Base-by-base conservation (phyloP, 1,284 basidiomycete genomes). In the Cerrena zonata region DNA sequence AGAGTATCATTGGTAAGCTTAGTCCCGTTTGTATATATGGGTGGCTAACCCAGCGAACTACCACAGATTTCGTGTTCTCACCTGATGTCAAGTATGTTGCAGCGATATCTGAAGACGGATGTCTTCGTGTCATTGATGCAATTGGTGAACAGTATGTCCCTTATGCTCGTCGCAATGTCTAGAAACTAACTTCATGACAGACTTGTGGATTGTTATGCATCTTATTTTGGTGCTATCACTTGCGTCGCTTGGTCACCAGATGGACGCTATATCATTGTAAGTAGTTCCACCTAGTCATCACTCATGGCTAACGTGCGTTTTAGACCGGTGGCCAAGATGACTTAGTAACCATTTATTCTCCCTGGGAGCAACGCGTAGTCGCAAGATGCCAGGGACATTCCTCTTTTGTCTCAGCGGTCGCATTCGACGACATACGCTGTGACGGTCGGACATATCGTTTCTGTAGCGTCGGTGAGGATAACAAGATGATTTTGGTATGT, bases 321-420 rank as follows among this genome's bases (percentile, higher is more conserved):
- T 55, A 85, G 82, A 84, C 84, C 0, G 89, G 88, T n/a, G 88
- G 89, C 0, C 84, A 98, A 74, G 95, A 99, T 64, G 95, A 99
- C 63, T 77, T 99, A 11, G 75, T 97, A 45, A 95, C 94, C 1
- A 89, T 96, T 54, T 91, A 91, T 64, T 92, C 93, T 0, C 90
- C 91, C 0, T 88, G 86, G 77, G 94, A 96, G 63, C 86, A 90
- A 61, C 81, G 92, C 7, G 84, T 98, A 12, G 83, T 99, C n/a
- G 95, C 95, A 2, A 79, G 94, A 45, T 97, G 94, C 70, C 94
- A 97, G 68, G 96, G 95, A 0, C 95, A 99, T 65, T 89, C 91
- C 0, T 94, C 91, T 1, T 98, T 96, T 63, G 90, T 99, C 3
- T 89, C 91, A 0, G 77, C 82, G 2, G 77, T 98, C 7, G 87